Evolutionary conservation across 2,329 filamentous ascomycete species (phyloP).

Genomic region (Blastomyces silverae): DNA sequence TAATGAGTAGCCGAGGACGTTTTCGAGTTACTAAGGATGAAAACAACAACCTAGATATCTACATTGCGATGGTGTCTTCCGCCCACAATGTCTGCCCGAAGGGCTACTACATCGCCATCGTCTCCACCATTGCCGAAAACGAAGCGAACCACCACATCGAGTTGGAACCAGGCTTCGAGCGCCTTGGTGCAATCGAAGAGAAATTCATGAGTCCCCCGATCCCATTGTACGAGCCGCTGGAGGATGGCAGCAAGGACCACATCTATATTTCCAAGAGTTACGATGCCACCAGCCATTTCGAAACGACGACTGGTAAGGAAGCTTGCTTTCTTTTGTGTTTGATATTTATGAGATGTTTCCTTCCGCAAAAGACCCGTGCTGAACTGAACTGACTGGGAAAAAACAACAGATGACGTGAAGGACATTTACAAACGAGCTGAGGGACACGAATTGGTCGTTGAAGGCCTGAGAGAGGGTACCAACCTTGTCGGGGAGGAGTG

Average conservation of each 20-base stretch:
- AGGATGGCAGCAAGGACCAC: constrained; percentile 75
- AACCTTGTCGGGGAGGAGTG: constrained; percentile 64
- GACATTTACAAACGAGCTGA: constrained; percentile 82
- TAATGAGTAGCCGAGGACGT: background rate
- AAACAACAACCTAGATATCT: constrained; percentile 61
- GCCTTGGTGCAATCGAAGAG: constrained; percentile 89
- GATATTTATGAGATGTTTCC: background rate
- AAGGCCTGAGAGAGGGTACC: constrained; percentile 72
- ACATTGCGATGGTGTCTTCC: constrained; percentile 90
- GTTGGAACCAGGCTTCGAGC: constrained; percentile 83
- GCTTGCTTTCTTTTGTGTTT: background rate
- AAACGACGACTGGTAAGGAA: constrained; percentile 63
- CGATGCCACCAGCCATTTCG: constrained; percentile 95
- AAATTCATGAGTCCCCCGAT: constrained; percentile 93
- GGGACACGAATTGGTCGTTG: constrained; percentile 75
- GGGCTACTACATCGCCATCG: constrained; percentile 98
- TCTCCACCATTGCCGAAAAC: constrained; percentile 92
- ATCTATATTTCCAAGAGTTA: constrained; percentile 99
- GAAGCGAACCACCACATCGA: constrained; percentile 91
- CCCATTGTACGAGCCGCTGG: constrained; percentile 84
- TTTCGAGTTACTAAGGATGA: constrained; percentile 1
- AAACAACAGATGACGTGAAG: constrained; percentile 70
- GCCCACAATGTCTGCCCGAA: constrained; percentile 98
- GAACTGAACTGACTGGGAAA: constrained; percentile 7
- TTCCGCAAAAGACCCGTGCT: background rate